phyloP scores from a whole-genome alignment of 2,329 filamentous ascomycete genomes.

The Thielaviopsis ethacetica region DNA sequence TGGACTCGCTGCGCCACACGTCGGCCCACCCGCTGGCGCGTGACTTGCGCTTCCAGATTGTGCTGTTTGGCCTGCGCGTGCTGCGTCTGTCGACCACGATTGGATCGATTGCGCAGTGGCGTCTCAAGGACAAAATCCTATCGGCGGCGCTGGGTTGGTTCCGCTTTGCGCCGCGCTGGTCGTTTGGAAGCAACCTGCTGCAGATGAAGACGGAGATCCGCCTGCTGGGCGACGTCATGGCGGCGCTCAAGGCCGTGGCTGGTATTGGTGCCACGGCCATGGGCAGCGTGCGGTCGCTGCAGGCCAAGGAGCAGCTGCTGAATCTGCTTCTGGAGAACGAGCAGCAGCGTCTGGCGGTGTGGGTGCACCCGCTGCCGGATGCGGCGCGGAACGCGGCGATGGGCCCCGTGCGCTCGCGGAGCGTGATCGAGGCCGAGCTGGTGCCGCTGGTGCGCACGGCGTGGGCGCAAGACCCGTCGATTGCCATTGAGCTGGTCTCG shows the following conservation, averaged over 20 bases:
- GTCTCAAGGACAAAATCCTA: conserved; percentile 75
- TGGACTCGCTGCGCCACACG: conserved; percentile 43
- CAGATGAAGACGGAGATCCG: conserved; percentile 88
- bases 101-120: conserved; percentile 51
- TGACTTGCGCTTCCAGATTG: conserved; percentile 79
- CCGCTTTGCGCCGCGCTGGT: conserved; percentile 67
- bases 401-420: conserved; percentile 5
- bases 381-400: conserved; percentile 21
- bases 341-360: conserved; percentile 66
- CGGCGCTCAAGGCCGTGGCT: conserved; percentile 46
- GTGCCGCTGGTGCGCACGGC: conserved; percentile 58
- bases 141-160: conserved; percentile 87
- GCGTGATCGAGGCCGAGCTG: conserved; percentile 31
- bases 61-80: conserved; percentile 68
- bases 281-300: conserved; percentile 47
- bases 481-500: conserved; percentile 71
- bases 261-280: conserved; percentile 37
- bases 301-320: conserved; percentile 70
- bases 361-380: conserved; percentile 63
- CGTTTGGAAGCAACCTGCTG: conserved; percentile 82
- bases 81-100: conserved; percentile 56
- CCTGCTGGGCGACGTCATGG: conserved; percentile 58
- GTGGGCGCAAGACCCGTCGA: conserved; percentile 68
- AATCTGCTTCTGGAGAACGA: conserved; percentile 70
- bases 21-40: conserved; percentile 62